Conservation (phyloP, 345 rosid genomes). For the Eucalyptus cloeziana region DNA sequence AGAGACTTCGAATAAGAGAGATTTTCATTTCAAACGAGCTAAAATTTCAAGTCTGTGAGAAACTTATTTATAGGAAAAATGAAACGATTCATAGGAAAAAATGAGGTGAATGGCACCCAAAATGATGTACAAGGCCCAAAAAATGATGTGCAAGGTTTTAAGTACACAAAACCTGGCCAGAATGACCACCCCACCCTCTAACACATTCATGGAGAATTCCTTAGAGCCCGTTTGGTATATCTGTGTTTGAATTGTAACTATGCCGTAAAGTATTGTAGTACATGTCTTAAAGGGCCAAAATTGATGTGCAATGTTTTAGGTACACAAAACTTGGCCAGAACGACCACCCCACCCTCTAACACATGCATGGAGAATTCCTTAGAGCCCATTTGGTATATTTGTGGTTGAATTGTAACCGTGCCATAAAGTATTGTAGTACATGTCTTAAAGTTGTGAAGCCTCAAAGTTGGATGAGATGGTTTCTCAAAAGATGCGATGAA, state of each 20-base stretch:
- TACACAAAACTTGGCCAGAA: not conserved
- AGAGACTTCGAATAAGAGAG: no score
- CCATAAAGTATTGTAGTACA: not conserved
- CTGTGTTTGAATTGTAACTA: rapidly evolving
- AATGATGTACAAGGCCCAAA: not conserved
- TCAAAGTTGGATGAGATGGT: not conserved
- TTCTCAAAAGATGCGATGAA: not conserved
- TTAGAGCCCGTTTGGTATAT: not conserved
- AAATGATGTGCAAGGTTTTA: not conserved
- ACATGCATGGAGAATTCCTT: not conserved
- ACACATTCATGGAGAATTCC: not conserved
- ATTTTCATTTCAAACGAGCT: no score
- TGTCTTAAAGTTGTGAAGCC: not conserved
- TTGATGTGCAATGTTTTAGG: not conserved
- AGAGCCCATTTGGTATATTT: not conserved
- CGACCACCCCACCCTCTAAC: not conserved
- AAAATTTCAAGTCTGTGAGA: no score
- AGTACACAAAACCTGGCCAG: not conserved
- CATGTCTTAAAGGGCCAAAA: not conserved
- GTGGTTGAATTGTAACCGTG: rapidly evolving
- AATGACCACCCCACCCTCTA: not conserved
- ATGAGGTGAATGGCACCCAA: not conserved
- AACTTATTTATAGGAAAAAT: not conserved
- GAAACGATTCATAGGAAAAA: not conserved
- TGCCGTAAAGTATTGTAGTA: not conserved